Conservation (phyloP, 768 basidiomycete species). For the Auricularia sp. region DNA sequence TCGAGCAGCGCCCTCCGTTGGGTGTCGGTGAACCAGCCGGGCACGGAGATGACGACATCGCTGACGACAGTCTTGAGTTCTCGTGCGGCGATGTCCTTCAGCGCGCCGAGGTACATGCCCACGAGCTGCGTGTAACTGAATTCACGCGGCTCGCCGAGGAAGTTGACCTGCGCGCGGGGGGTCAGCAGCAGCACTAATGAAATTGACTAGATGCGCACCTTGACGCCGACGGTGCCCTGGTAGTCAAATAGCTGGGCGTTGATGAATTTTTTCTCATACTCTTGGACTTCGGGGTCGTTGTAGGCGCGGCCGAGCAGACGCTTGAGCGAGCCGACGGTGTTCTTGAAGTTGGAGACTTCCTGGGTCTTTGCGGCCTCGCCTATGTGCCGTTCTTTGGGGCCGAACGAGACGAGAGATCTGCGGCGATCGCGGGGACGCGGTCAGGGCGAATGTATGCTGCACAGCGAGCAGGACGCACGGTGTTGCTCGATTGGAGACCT, state of each 20-base stretch:
- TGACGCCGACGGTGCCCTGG: constrained; percentile 69
- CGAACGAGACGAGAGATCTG: constrained; percentile 92
- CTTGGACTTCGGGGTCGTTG: constrained; percentile 69
- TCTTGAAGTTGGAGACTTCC: constrained; percentile 96
- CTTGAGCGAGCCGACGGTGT: constrained; percentile 90
- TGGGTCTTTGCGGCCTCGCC: constrained; percentile 96
- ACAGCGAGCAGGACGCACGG: constrained; percentile 52
- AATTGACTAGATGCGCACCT: constrained; percentile 42
- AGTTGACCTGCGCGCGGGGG: constrained; percentile 53
- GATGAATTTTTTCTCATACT: constrained; percentile 84
- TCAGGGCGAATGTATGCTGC: neutral
- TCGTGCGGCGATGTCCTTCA: constrained; percentile 73
- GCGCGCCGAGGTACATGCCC: constrained; percentile 83
- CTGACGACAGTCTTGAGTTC: constrained; percentile 83
- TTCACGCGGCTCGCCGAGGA: constrained; percentile 65
- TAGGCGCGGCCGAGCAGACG: constrained; percentile 77
- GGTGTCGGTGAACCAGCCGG: constrained; percentile 92
- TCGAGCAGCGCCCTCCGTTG: constrained; percentile 87
- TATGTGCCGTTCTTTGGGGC: constrained; percentile 79
- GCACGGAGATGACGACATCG: constrained; percentile 92
- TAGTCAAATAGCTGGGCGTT: constrained; percentile 81
- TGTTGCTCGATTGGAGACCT: constrained; percentile 93
- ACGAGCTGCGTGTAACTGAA: constrained; percentile 88
- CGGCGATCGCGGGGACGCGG: neutral
- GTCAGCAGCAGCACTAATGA: neutral